phyloP scores from a whole-genome alignment of 2,329 filamentous ascomycete genomes.

The Fusarium ambrosium region DNA sequence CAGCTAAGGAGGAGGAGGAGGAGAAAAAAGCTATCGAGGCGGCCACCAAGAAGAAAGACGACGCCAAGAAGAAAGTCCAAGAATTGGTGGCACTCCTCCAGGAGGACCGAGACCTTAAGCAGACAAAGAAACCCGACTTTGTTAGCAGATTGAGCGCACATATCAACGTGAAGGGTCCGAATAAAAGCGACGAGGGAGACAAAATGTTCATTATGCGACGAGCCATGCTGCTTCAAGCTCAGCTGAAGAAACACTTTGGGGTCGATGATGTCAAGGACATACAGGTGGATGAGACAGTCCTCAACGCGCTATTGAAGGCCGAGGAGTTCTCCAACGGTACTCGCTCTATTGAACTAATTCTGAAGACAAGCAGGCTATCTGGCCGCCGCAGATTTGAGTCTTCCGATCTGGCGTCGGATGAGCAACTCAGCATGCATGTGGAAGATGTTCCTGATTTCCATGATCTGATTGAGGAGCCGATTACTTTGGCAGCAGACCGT shows the following conservation, averaged over 20 bases:
- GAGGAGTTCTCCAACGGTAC: background rate
- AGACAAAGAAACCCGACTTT: slow-evolving; percentile 5
- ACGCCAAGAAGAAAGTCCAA: too few species aligned
- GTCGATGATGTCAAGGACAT: background rate
- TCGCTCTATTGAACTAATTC: slow-evolving; percentile 1
- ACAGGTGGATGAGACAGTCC: background rate
- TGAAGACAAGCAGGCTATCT: background rate
- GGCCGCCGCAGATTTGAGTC: background rate
- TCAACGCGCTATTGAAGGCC: background rate
- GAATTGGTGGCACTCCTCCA: too few species aligned
- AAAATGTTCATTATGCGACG: background rate
- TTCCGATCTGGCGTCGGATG: background rate
- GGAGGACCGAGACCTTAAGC: too few species aligned
- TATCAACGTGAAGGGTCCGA: slow-evolving; percentile 1
- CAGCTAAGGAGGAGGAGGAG: too few species aligned
- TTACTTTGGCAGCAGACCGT: background rate
- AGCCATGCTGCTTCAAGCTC: background rate
- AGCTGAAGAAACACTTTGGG: background rate
- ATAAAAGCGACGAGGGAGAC: background rate
- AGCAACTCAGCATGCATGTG: slow-evolving; percentile 1
- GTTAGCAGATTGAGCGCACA: slow-evolving; percentile 4
- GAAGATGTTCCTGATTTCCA: background rate
- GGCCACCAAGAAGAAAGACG: too few species aligned
- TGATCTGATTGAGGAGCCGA: background rate
- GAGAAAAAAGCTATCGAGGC: too few species aligned